Base-by-base conservation (phyloP, 2,329 filamentous ascomycete genomes). In the Alternaria sp. region DNA sequence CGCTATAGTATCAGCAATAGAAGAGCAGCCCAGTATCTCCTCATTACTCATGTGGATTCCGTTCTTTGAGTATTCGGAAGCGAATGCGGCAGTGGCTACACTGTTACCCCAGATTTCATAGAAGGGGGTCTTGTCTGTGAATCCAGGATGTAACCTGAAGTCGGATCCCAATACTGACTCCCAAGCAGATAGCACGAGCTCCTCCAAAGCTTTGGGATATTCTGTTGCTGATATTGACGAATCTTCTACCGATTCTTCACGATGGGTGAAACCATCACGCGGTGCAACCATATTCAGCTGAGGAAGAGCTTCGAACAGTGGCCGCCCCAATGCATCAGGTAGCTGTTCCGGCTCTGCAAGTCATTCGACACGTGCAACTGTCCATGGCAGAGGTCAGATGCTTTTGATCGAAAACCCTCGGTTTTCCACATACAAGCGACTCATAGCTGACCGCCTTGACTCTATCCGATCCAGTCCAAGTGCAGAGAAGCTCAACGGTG, bases 381-480 rank as follows among this genome's bases (percentile, higher is more conserved):
- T 59, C 36, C 57, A 59, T 44, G 57, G 57, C 25, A 57, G 49
- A 53, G 56, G 54, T 22, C 56, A 48, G n/a, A 49, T 65, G 41
- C 11, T 34, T 41, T 27, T 60, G 43, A 27, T 22, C 20, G 43
- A 49, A 3, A 22, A 53, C 10, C 57, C 57, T 28, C 34, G 50
- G n/a, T 59, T 59, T 16, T 41, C 45, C 25, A 56, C 60, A 22
- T 64, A 64, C 55, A 60, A 57, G 51, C 63, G 57, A 22, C 60
- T 67, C 27, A 38, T 65, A n/a, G 52, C 55, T 10, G 54, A 56
- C 12, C 54, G 51, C 11, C 50, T 64, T 28, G 51, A 45, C 7
- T 56, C 46, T 16, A 36, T 67, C 9, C 22, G 12, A 27, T 25
- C 20, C 28, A 57, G 20, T 14, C 50, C 44, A 10, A 53, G 38